phyloP scores from a whole-genome alignment of 1,284 basidiomycete genomes.

The Ustanciosporium gigantosporum region DNA sequence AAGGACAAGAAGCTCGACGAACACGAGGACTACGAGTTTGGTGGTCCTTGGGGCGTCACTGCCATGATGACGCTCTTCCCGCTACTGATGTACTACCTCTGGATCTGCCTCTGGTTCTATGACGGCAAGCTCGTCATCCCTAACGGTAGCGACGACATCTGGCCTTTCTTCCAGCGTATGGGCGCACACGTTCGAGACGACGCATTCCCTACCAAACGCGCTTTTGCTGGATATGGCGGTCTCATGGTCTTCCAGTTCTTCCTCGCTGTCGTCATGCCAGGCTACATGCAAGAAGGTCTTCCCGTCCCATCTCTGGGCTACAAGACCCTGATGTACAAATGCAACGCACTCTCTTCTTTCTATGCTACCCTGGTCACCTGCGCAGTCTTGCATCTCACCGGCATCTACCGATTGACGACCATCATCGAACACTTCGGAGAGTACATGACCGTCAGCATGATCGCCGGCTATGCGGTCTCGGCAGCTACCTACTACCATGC shows the following conservation, averaged over 20 bases:
- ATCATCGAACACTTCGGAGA: slow-evolving; percentile 97
- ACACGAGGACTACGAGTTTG: slow-evolving; percentile 73
- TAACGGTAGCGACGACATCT: slow-evolving; percentile 71
- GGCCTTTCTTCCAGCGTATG: slow-evolving; percentile 81
- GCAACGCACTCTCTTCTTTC: slow-evolving; percentile 80
- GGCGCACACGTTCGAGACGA: slow-evolving; percentile 83
- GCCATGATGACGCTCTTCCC: slow-evolving; percentile 96
- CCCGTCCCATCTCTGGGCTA: slow-evolving; percentile 66
- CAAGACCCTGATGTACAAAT: slow-evolving; percentile 92
- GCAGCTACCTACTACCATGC: slow-evolving; percentile 57
- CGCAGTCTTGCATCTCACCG: slow-evolving; percentile 75
- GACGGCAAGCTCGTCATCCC: slow-evolving; percentile 84
- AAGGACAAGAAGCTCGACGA: slow-evolving; percentile 58
- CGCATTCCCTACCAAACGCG: slow-evolving; percentile 84
- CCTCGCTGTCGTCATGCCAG: slow-evolving; percentile 87
- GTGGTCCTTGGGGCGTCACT: slow-evolving; percentile 85
- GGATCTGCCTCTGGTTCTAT: slow-evolving; percentile 96
- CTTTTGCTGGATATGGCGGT: slow-evolving; percentile 72
- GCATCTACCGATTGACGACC: slow-evolving; percentile 85
- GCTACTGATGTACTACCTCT: slow-evolving; percentile 92
- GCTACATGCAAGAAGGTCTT: slow-evolving; percentile 79
- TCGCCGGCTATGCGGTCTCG: slow-evolving; percentile 75
- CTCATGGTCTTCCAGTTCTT: slow-evolving; percentile 86
- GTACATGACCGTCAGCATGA: slow-evolving; percentile 93
- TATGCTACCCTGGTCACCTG: slow-evolving; percentile 84